A percentile compares a stretch with the other conserved stretches of the same genome.
phyloP scores from a whole-genome alignment of 2,329 filamentous ascomycete species.

The Domatiomyces globalis region DNA sequence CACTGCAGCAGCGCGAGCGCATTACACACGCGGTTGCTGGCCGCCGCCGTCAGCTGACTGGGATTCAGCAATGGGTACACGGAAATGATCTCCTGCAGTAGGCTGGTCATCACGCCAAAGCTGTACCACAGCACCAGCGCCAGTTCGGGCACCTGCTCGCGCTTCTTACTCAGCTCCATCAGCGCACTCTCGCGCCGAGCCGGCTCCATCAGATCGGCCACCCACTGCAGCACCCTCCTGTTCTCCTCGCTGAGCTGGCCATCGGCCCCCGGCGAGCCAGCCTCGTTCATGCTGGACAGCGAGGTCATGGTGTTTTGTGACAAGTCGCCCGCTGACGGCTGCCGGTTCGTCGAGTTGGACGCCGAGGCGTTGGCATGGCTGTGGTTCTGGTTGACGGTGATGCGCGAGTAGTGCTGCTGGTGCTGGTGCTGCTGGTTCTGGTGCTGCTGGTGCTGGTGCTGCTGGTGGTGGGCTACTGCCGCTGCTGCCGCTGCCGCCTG shows the following conservation, averaged over 20 bases:
- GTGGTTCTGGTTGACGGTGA: slow-evolving; percentile 51
- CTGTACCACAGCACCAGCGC: slow-evolving; percentile 97
- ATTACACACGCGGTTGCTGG: slow-evolving; percentile 94
- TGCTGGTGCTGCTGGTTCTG: slow-evolving; percentile 21
- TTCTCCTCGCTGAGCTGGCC: slow-evolving; percentile 74
- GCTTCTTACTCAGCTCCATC: slow-evolving; percentile 93
- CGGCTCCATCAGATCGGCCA: slow-evolving; percentile 79
- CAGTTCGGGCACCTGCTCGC: slow-evolving; percentile 92
- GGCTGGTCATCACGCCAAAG: slow-evolving; percentile 98
- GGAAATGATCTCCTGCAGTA: slow-evolving; percentile 96
- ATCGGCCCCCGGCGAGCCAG: slow-evolving; percentile 36
- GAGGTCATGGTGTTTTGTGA: slow-evolving; percentile 9
- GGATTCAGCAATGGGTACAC: slow-evolving; percentile 95
- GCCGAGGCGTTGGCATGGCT: slow-evolving; percentile 15
- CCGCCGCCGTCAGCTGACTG: slow-evolving; percentile 91
- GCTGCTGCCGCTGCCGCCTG: neutral
- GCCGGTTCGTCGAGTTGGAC: slow-evolving; percentile 8
- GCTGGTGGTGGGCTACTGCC: neutral
- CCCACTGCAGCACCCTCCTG: slow-evolving; percentile 79
- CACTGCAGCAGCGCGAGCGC: slow-evolving; percentile 90
- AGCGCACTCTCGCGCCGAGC: slow-evolving; percentile 78
- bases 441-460: too few relatives aligned
- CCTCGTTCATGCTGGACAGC: slow-evolving; percentile 12
- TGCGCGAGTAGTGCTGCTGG: slow-evolving; percentile 53
- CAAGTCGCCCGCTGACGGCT: slow-evolving; percentile 10